Conservation (phyloP, 345 rosid species). For the Euclidium syriacum region DNA sequence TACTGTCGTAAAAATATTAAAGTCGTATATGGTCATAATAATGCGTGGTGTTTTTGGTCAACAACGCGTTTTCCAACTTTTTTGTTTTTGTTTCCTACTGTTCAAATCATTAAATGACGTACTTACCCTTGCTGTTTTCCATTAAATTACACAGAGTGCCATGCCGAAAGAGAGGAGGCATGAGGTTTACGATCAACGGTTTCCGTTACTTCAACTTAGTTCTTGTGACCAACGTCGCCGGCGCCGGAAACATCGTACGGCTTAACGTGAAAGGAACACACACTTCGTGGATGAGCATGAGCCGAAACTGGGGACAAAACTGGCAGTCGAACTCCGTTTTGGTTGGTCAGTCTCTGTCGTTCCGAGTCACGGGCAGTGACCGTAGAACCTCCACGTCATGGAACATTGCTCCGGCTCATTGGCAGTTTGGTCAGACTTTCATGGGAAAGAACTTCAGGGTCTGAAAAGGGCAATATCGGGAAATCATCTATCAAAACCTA, state of each 20-base stretch:
- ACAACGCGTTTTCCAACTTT: constrained; percentile 25
- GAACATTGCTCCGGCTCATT: constrained; percentile 59
- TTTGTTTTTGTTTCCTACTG: not conserved
- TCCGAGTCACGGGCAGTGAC: constrained; percentile 60
- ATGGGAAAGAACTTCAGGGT: constrained; percentile 63
- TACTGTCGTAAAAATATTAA: not conserved
- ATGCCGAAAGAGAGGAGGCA: constrained; percentile 60
- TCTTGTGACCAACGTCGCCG: constrained; percentile 55
- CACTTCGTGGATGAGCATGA: constrained; percentile 55
- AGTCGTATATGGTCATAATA: constrained; percentile 9
- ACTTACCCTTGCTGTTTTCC: not conserved
- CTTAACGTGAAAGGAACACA: constrained; percentile 47
- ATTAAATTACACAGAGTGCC: constrained; percentile 39
- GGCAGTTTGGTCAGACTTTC: constrained; percentile 80
- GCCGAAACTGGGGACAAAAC: constrained; percentile 69
- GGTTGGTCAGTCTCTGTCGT: constrained; percentile 54
- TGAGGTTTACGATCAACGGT: constrained; percentile 58
- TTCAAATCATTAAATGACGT: not conserved
- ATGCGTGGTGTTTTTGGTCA: constrained; percentile 1
- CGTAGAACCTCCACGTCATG: constrained; percentile 60
- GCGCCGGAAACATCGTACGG: constrained; percentile 47
- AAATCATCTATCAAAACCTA: not conserved
- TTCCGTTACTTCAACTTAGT: constrained; percentile 70
- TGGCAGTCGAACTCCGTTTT: constrained; percentile 59
- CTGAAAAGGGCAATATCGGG: constrained; percentile 18